Evolutionary conservation across 768 basidiomycete genomes (phyloP).

Genomic region (Rhodotorula diobovata): DNA sequence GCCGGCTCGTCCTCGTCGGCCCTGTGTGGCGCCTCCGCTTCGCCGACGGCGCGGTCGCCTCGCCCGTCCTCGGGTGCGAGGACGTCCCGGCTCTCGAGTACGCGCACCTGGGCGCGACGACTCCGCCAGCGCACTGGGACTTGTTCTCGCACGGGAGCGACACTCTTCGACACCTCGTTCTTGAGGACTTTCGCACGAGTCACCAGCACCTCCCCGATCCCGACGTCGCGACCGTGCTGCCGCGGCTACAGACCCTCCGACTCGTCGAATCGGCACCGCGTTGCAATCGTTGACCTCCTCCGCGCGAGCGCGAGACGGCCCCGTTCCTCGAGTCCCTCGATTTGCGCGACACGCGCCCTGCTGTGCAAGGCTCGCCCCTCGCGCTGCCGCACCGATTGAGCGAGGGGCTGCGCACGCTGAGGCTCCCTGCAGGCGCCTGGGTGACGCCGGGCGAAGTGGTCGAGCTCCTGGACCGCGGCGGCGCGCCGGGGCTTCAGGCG

Average conservation of each 20-base stretch:
- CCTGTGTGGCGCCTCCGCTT: slow-evolving; percentile 19
- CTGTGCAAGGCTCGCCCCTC: background rate
- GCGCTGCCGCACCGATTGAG: background rate
- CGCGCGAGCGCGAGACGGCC: background rate
- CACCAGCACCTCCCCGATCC: background rate
- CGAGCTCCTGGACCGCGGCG: background rate
- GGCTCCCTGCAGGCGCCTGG: background rate
- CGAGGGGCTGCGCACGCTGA: background rate
- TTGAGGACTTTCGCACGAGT: background rate
- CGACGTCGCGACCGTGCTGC: background rate
- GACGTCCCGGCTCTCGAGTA: slow-evolving; percentile 6
- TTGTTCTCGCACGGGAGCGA: background rate
- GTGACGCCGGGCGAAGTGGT: background rate
- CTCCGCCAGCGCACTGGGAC: slow-evolving; percentile 13
- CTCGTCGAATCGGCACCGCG: background rate
- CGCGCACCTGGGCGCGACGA: slow-evolving; percentile 1
- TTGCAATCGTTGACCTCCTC: slow-evolving; percentile 7
- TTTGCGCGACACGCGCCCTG: background rate
- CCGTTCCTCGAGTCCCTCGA: background rate
- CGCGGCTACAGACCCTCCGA: background rate
- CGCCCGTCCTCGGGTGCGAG: background rate
- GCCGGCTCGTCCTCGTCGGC: slow-evolving; percentile 4
- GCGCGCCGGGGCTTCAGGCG: background rate
- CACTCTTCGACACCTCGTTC: background rate
- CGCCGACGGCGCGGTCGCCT: slow-evolving; percentile 13